phyloP scores from a whole-genome alignment of 2,329 filamentous ascomycete species.

The Rugonectria rugulosa region DNA sequence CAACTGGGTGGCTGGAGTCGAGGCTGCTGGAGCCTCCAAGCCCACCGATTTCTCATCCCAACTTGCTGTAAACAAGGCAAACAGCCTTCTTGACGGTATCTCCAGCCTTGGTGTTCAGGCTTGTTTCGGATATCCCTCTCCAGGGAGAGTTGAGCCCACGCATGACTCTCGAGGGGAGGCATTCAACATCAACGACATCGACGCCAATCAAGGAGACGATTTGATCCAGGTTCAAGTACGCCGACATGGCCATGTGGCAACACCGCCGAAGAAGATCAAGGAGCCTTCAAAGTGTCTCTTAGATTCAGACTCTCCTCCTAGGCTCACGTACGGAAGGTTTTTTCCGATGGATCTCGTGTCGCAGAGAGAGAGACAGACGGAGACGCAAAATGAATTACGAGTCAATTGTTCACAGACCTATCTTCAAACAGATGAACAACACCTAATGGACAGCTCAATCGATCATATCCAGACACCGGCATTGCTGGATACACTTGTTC shows the following conservation, averaged over 20 bases:
- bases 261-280: too few species aligned
- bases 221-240: too few species aligned
- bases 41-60: background rate
- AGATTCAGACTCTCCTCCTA: constrained; percentile 15
- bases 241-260: too few species aligned
- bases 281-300: constrained; percentile 1
- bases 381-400: background rate
- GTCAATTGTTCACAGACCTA: background rate
- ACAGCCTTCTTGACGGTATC: background rate
- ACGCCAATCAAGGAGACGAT: background rate
- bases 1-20: constrained; percentile 4
- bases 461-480: constrained; percentile 17
- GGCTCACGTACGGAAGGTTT: constrained; percentile 10
- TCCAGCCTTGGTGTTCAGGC: background rate
- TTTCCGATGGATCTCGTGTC: background rate
- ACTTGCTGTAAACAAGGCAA: background rate
- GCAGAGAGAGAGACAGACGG: background rate
- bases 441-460: constrained; percentile 29
- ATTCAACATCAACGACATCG: background rate
- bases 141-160: background rate
- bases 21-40: background rate
- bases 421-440: background rate
- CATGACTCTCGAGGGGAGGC: background rate
- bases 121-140: background rate
- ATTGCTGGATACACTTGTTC: constrained; percentile 22